Percentiles rank a stretch among this genome's conserved stretches.
Conservation (phyloP, 2,329 filamentous ascomycete genomes). For the Monosporascus sp. region DNA sequence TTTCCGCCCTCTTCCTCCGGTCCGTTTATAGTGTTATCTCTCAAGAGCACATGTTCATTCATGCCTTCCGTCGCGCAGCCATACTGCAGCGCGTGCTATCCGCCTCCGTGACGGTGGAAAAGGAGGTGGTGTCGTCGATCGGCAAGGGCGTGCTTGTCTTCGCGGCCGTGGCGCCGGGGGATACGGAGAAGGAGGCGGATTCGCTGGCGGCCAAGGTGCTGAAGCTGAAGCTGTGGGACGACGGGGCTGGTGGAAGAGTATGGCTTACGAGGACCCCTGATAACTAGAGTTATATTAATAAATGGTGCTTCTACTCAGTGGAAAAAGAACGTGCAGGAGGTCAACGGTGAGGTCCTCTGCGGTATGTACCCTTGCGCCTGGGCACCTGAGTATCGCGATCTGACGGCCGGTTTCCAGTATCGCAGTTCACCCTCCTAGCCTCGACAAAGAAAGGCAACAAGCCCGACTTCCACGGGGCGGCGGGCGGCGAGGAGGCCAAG, state of each 20-base stretch:
- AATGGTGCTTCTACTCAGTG: conserved; percentile 56
- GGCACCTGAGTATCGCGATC: not conserved
- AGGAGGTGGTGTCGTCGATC: conserved; percentile 83
- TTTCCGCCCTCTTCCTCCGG: not conserved
- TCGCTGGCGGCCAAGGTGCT: conserved; percentile 78
- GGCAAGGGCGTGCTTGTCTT: conserved; percentile 86
- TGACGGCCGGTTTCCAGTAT: conserved; percentile 52
- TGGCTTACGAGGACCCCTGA: conserved; percentile 4
- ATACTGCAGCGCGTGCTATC: conserved; percentile 92
- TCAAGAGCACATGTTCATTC: conserved; percentile 7
- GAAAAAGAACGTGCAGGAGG: conserved; percentile 86
- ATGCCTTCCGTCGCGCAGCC: conserved; percentile 46
- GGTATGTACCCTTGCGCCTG: conserved; percentile 48
- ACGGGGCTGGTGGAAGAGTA: conserved; percentile 65
- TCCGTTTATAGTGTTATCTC: not conserved
- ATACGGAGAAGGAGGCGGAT: conserved; percentile 84
- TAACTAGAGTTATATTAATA: not conserved
- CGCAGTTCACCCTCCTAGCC: conserved; percentile 91
- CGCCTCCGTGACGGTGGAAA: conserved; percentile 91
- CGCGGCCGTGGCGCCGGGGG: conserved; percentile 83
- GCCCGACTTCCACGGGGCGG: conserved; percentile 88
- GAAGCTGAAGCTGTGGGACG: conserved; percentile 89
- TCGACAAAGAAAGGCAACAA: conserved; percentile 94
- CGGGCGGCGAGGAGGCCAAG: conserved; percentile 71
- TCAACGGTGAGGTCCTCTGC: conserved; percentile 88